phyloP scores from a whole-genome alignment of 306 rosid species.

The Cucumis melo region DNA sequence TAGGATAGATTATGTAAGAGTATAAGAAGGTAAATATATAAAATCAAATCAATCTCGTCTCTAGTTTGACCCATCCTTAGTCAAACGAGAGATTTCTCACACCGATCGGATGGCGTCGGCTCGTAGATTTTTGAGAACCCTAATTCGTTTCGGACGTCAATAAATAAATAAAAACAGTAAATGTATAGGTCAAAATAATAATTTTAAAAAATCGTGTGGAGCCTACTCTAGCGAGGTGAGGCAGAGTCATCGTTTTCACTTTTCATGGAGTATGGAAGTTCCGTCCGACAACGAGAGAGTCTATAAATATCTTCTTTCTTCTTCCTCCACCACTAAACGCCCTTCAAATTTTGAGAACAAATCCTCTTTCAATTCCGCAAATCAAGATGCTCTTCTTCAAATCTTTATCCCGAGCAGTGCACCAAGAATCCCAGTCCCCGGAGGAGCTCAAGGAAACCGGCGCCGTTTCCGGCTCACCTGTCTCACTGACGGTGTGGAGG shows the following conservation, averaged over 20 bases:
- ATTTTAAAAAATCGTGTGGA: background rate
- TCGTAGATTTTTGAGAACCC: too few species aligned
- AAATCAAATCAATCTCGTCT: too few species aligned
- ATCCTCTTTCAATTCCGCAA: background rate
- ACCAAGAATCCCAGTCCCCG: slow-evolving; percentile 23
- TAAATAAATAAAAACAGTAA: too few species aligned
- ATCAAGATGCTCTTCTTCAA: slow-evolving; percentile 20
- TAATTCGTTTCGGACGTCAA: accelerated
- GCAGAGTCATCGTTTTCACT: background rate
- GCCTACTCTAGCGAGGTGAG: background rate
- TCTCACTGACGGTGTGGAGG: slow-evolving; percentile 64
- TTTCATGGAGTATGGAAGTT: background rate
- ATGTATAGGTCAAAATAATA: too few species aligned
- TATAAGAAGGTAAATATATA: too few species aligned
- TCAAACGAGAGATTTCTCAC: too few species aligned
- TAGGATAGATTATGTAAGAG: too few species aligned
- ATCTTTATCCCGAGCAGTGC: slow-evolving; percentile 45
- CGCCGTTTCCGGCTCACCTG: slow-evolving; percentile 4
- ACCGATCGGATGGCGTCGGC: too few species aligned
- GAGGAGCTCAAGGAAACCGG: slow-evolving; percentile 12
- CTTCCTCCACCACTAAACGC: background rate
- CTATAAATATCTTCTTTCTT: background rate
- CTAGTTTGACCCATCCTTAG: too few species aligned
- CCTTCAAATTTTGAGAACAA: background rate
- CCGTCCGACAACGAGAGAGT: background rate